A percentile compares a stretch with the other conserved stretches of the same genome.
phyloP scores from a whole-genome alignment of 2,329 filamentous ascomycete genomes.

The Aspergillus glaucus region DNA sequence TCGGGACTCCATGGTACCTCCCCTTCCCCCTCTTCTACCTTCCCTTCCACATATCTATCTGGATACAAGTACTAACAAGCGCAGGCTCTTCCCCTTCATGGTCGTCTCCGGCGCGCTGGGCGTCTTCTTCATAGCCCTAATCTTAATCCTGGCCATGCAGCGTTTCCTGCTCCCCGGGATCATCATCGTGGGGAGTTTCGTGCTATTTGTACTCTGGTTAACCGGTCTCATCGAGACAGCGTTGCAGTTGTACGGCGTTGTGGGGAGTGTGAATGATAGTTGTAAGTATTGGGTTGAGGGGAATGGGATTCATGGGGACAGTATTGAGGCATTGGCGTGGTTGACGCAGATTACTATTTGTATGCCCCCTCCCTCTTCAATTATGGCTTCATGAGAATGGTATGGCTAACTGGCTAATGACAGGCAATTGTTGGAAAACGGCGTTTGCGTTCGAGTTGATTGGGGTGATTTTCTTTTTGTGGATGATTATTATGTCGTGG shows the following conservation, averaged over 20 bases:
- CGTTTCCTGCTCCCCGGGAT: conserved; percentile 53
- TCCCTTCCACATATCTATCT: neutral
- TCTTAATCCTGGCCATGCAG: conserved; percentile 52
- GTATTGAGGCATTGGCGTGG: conserved; percentile 53
- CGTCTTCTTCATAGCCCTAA: conserved; percentile 53
- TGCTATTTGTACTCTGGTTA: conserved; percentile 56
- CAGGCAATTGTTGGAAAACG: conserved; percentile 57
- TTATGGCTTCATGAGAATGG: neutral
- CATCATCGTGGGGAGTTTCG: conserved; percentile 55
- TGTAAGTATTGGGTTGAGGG: conserved; percentile 53
- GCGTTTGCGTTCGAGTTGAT: conserved; percentile 60
- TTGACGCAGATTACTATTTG: conserved; percentile 59
- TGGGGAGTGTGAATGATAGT: conserved; percentile 52
- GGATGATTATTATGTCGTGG: conserved; percentile 60
- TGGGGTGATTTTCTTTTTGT: conserved; percentile 57
- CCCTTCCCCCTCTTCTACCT: neutral
- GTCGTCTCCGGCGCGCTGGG: conserved; percentile 52
- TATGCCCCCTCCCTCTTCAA: conserved; percentile 27
- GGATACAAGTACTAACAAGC: conserved; percentile 4
- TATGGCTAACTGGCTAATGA: neutral
- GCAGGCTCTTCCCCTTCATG: conserved; percentile 60
- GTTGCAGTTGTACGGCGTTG: conserved; percentile 54
- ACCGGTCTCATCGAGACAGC: conserved; percentile 58
- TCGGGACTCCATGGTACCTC: conserved; percentile 56
- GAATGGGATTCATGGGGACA: conserved; percentile 42